Percentiles rank a stretch among this genome's conserved stretches.
Evolutionary conservation across 1,284 basidiomycete species (phyloP).

Genomic region (Cryptococcus amylolentus): DNA sequence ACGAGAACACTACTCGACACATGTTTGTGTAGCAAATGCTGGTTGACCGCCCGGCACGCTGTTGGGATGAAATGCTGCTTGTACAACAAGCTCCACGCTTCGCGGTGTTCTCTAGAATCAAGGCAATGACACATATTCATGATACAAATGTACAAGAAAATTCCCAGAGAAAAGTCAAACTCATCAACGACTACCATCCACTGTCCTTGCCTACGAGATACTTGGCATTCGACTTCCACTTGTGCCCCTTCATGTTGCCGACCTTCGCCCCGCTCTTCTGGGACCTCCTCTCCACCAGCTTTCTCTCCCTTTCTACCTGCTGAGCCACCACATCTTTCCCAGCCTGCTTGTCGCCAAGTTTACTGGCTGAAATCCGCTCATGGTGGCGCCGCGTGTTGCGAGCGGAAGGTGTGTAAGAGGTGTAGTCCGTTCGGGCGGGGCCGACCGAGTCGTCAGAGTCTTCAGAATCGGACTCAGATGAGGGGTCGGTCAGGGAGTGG

Average conservation of each 20-base stretch:
- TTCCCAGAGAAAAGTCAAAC: neutral
- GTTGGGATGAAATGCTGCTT: too few species aligned
- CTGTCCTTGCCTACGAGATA: constrained; percentile 62
- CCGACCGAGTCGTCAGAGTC: constrained; percentile 27
- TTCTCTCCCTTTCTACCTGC: constrained; percentile 61
- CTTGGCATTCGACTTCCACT: constrained; percentile 71
- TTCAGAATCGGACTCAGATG: constrained; percentile 12
- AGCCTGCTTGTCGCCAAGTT: constrained; percentile 29
- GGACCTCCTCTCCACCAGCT: constrained; percentile 66
- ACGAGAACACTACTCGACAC: too few species aligned
- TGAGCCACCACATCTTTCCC: constrained; percentile 59
- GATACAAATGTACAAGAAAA: neutral
- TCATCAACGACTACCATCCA: constrained; percentile 22
- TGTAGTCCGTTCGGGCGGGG: constrained; percentile 37
- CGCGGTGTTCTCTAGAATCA: too few species aligned
- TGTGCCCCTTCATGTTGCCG: constrained; percentile 74
- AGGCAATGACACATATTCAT: neutral
- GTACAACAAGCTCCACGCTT: too few species aligned
- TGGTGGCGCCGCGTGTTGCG: constrained; percentile 8
- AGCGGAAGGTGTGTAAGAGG: constrained; percentile 31
- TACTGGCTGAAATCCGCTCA: constrained; percentile 12
- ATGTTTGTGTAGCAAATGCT: too few species aligned
- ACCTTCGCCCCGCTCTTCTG: constrained; percentile 63
- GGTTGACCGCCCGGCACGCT: too few species aligned
- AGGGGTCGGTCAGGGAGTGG: constrained; percentile 9